These are phyloP conservation scores for Camellia oleifera DNA, from an alignment of 179 eudicot species.

Conservation along the genomic window DNA sequence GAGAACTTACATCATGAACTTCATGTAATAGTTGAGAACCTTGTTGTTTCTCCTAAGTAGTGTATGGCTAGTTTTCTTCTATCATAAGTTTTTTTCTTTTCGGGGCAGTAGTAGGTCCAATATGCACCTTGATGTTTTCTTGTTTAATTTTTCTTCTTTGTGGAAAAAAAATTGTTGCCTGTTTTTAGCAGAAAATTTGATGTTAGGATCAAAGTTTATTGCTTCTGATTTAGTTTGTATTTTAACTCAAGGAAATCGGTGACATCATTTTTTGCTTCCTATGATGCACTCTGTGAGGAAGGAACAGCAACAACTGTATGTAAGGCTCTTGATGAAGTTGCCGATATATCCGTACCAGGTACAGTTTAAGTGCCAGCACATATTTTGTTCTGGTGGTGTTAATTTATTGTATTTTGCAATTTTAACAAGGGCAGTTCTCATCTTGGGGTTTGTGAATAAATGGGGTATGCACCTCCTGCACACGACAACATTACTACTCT, in stretches of 20 bases:
- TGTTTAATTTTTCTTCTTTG: neutral
- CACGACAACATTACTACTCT: neutral
- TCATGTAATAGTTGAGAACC: neutral
- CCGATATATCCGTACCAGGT: conserved; percentile 89
- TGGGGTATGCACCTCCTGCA: neutral
- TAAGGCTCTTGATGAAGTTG: conserved; percentile 87
- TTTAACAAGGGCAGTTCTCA: neutral
- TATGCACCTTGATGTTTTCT: neutral
- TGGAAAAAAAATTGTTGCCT: neutral
- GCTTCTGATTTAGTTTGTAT: conserved; percentile 19
- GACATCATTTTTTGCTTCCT: conserved; percentile 88
- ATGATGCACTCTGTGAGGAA: conserved; percentile 96
- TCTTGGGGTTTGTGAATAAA: neutral
- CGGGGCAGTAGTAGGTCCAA: neutral
- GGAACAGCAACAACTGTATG: conserved; percentile 94
- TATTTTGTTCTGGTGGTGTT: neutral
- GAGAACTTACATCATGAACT: neutral
- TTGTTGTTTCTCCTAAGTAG: neutral
- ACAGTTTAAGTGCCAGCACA: neutral
- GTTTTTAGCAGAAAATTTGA: neutral
- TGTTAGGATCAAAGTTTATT: neutral
- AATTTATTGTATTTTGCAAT: neutral
- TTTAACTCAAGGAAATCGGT: conserved; percentile 71
- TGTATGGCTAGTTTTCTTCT: neutral
- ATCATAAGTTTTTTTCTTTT: neutral